phyloP scores from a whole-genome alignment of 768 basidiomycete genomes.

The Naematelia encephala region DNA sequence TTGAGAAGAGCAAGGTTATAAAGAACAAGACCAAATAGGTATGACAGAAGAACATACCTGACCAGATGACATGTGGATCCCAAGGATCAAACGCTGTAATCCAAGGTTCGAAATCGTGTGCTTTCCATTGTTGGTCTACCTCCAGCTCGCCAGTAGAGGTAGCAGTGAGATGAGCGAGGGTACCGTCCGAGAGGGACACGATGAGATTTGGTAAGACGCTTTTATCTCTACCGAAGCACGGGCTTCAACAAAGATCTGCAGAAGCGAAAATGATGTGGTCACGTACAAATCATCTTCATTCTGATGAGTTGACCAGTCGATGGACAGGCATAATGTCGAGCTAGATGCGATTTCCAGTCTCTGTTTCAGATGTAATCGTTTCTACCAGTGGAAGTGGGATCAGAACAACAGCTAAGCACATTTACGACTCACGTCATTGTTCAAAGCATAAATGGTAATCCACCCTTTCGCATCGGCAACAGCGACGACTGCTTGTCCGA shows the following conservation, averaged over 20 bases:
- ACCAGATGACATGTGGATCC: conserved; percentile 74
- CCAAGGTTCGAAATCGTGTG: conserved; percentile 94
- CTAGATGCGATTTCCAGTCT: conserved; percentile 52
- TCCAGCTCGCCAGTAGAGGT: conserved; percentile 55
- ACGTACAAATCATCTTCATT: too few species aligned
- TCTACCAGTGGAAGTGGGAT: conserved; percentile 13
- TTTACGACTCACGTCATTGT: conserved; percentile 29
- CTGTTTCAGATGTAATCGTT: conserved; percentile 36
- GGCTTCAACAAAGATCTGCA: too few species aligned
- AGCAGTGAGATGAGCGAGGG: conserved; percentile 59
- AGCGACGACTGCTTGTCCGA: conserved; percentile 55
- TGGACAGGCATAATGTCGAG: conserved; percentile 74
- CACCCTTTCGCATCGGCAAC: conserved; percentile 83
- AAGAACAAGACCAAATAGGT: background rate
- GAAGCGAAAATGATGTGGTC: too few species aligned
- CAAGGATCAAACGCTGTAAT: conserved; percentile 86
- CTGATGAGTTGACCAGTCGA: conserved; percentile 73
- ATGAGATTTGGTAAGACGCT: conserved; percentile 55
- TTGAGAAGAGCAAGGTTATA: background rate
- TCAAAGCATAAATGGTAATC: conserved; percentile 64
- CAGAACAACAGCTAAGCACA: conserved; percentile 2
- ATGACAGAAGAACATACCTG: conserved; percentile 59
- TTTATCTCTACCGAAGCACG: too few species aligned
- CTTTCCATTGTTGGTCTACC: conserved; percentile 65
- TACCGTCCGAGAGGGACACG: conserved; percentile 78